Conservation (phyloP, 139 green algal genomes). For the Chara braunii region DNA sequence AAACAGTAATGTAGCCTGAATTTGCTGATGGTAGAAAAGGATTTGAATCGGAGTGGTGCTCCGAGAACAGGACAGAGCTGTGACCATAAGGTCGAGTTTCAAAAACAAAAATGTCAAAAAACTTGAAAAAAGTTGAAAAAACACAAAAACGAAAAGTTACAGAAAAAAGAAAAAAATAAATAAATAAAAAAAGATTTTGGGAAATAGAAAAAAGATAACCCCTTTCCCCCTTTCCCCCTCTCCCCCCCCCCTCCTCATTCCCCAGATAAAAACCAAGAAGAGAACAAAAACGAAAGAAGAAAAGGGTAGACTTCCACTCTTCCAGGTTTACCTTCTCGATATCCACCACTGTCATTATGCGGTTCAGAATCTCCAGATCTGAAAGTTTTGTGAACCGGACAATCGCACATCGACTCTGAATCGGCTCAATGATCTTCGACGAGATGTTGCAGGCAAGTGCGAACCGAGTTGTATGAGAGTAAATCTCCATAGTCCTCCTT, state of each 20-base stretch:
- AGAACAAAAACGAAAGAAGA: not conserved
- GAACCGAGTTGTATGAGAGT: conserved; percentile 89
- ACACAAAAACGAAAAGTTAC: not conserved
- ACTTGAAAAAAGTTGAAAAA: not conserved
- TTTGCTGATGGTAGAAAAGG: no score
- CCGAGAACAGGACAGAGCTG: no score
- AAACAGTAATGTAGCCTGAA: no score
- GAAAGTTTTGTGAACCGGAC: conserved; percentile 78
- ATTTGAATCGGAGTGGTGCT: no score
- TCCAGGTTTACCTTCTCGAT: conserved; percentile 47
- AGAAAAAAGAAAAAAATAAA: not conserved
- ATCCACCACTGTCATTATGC: conserved; percentile 72
- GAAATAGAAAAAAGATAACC: no score
- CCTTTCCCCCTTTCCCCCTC: not conserved
- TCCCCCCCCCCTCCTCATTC: not conserved
- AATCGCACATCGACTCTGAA: conserved; percentile 95
- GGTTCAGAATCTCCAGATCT: conserved; percentile 77
- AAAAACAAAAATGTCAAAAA: conserved; percentile 8
- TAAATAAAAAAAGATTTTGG: conserved; percentile 4
- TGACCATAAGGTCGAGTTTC: no score
- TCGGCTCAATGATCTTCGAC: conserved; percentile 97
- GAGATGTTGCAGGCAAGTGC: conserved; percentile 92
- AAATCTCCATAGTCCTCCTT: conserved; percentile 97
- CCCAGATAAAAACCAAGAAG: not conserved
- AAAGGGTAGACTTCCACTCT: not conserved